phyloP scores from a whole-genome alignment of 2,329 filamentous ascomycete genomes.

The Calonectria hongkongensis region DNA sequence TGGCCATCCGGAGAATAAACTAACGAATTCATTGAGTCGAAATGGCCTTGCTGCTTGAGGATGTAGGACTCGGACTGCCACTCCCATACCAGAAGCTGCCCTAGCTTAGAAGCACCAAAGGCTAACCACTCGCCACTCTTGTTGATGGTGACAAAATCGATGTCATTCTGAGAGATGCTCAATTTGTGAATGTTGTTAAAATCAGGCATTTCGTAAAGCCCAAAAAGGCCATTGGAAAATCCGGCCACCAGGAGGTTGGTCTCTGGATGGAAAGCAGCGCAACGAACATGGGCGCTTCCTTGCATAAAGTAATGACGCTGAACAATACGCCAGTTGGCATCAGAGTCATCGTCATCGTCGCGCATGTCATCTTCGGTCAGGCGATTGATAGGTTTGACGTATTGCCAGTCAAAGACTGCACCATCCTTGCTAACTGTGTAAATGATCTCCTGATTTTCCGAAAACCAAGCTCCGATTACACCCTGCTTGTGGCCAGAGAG shows the following conservation, averaged over 20 bases:
- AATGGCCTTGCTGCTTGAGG: constrained; percentile 97
- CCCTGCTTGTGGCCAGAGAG: constrained; percentile 93
- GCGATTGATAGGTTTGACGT: constrained; percentile 76
- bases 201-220: constrained; percentile 94
- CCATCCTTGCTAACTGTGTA: constrained; percentile 98
- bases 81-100: constrained; percentile 98
- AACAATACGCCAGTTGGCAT: constrained; percentile 93
- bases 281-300: constrained; percentile 88
- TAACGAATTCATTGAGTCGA: constrained; percentile 95
- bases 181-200: constrained; percentile 95
- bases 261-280: constrained; percentile 90
- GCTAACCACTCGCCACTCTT: constrained; percentile 97
- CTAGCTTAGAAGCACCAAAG: constrained; percentile 95
- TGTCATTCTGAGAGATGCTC: constrained; percentile 97
- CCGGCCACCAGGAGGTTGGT: constrained; percentile 96
- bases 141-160: constrained; percentile 96
- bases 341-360: constrained; percentile 75
- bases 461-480: constrained; percentile 97
- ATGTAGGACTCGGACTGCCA: constrained; percentile 99
- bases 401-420: constrained; percentile 96
- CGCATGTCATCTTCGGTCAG: constrained; percentile 76
- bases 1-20: constrained; percentile 96
- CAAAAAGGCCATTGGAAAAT: constrained; percentile 95
- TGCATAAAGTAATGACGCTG: constrained; percentile 96
- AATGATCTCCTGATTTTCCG: constrained; percentile 93